phyloP scores from a whole-genome alignment of 2,329 filamentous ascomycete species.

The Phialophora verrucosa region DNA sequence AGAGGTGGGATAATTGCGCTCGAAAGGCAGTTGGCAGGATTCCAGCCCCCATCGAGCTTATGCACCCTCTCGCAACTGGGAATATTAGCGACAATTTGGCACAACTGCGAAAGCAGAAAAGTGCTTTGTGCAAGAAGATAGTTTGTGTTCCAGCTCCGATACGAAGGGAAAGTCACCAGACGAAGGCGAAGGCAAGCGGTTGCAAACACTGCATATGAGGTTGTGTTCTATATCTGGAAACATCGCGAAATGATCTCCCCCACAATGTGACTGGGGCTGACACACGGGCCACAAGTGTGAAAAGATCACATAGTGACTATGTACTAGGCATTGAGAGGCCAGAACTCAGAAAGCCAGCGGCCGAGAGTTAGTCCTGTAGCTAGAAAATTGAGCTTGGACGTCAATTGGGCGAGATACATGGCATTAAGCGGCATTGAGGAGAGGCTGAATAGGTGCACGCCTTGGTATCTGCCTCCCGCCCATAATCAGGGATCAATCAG shows the following conservation, averaged over 20 bases:
- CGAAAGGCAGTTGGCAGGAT: constrained; percentile 9
- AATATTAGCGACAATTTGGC: constrained; percentile 3
- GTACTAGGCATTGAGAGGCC: constrained; percentile 2
- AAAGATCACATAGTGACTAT: background rate
- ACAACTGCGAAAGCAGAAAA: background rate
- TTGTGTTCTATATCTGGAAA: constrained; percentile 22
- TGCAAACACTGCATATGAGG: background rate
- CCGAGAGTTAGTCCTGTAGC: constrained; percentile 15
- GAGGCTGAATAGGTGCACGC: constrained; percentile 20
- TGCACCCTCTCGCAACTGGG: constrained; percentile 11
- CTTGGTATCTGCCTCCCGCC: constrained; percentile 2
- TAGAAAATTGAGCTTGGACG: constrained; percentile 2
- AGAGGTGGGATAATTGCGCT: background rate
- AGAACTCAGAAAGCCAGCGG: background rate
- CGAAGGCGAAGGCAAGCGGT: background rate
- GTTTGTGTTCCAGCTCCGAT: background rate
- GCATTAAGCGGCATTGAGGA: constrained; percentile 10
- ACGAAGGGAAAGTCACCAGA: constrained; percentile 12
- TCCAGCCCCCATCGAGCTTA: constrained; percentile 27
- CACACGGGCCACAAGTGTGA: constrained; percentile 8
- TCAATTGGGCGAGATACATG: constrained; percentile 8
- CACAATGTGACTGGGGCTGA: constrained; percentile 16
- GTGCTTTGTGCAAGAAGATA: background rate
- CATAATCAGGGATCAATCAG: constrained; percentile 22
- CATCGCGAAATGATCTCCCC: constrained; percentile 2